These are phyloP conservation scores for Capsella rubella DNA, from an alignment of 441 rosid species.

Conservation along the genomic window DNA sequence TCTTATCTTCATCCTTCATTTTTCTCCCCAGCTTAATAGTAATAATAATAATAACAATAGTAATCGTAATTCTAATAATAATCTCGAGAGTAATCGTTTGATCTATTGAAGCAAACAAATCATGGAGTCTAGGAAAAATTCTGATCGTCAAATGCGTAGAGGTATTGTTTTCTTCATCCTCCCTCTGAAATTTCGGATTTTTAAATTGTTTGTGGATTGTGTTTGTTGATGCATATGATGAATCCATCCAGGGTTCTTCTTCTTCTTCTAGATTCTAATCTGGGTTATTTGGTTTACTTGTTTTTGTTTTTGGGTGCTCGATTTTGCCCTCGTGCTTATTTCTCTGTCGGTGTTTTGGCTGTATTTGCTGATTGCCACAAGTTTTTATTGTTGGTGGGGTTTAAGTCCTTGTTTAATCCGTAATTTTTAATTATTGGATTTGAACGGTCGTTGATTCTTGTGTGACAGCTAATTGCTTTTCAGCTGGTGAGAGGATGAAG, in stretches of 20 bases:
- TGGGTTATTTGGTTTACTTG: background rate
- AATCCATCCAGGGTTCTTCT: background rate
- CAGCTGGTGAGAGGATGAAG: constrained; percentile 57
- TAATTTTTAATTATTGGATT: background rate
- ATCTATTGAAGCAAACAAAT: constrained; percentile 27
- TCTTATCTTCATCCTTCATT: constrained; percentile 70
- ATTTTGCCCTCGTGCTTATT: constrained; percentile 5
- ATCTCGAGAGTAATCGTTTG: constrained; percentile 22
- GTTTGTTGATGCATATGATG: background rate
- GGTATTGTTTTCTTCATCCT: constrained; percentile 49
- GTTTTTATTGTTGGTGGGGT: constrained; percentile 3
- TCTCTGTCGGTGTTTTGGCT: constrained; percentile 37
- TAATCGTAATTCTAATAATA: constrained; percentile 6
- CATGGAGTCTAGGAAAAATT: constrained; percentile 68
- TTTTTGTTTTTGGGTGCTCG: background rate
- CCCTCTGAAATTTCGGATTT: background rate
- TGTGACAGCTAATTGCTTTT: constrained; percentile 54
- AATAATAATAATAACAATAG: constrained; percentile 42
- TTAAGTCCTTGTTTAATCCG: background rate
- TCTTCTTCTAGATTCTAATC: background rate
- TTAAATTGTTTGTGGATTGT: background rate
- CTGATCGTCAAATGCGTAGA: constrained; percentile 66
- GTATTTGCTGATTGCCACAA: constrained; percentile 28
- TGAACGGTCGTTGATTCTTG: constrained; percentile 9
- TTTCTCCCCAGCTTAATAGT: constrained; percentile 68